Base-by-base conservation (phyloP, 495 filamentous ascomycete genomes). In the Chaetomium tenue region DNA sequence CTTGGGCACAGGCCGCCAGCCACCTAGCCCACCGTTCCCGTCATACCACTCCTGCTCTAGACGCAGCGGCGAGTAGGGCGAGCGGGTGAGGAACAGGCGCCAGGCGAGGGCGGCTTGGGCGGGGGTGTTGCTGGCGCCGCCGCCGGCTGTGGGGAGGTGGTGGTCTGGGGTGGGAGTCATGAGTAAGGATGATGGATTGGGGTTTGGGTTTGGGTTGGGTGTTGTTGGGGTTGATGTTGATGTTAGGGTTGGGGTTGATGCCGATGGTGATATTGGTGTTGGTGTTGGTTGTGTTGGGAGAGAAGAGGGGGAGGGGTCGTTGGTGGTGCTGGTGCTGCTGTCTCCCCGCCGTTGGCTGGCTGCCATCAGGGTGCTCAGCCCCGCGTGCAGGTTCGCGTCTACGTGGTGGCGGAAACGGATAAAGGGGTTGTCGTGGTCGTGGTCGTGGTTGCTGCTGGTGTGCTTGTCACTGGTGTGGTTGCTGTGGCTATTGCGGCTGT, bases 401-500 rank as follows among this genome's bases (percentile, higher is more conserved):
- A 80, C 69, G 68, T 77, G 75, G 40, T 80, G 74, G 61, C 74
- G 74, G 70, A 81, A 81, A 20, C 73, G 75, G 61, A 80, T 73
- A 65, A 81, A 82, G 23, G 72, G 74, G 57, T 65, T 65, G 42
- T 7, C 37, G 51, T 0, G 40, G 56, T 79, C 76, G 3, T 74
- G 69, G 39, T 66, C n/a, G n/a, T n/a, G n/a, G n/a, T n/a, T n/a
- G n/a, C n/a, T 60, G 8, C 57, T 42, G 60, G 68, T 65, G 59
- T 50, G 51, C 6, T 62, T 37, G 39, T 7, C 4, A 12, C 9
- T 12, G 33, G 5, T 12, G 33, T 12, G 33, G 33, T 11, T 37
- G 8, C 11, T 12, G 33, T 11, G 33, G 33, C 33, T 37, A 8
- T 8, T 37, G 33, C 11, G 33, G 11, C 33, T 60, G 28, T 3